Evolutionary conservation across 768 basidiomycete species (phyloP), one percentile per base, ranked within the genome.

Genomic region (Pulveroboletus sp.): DNA sequence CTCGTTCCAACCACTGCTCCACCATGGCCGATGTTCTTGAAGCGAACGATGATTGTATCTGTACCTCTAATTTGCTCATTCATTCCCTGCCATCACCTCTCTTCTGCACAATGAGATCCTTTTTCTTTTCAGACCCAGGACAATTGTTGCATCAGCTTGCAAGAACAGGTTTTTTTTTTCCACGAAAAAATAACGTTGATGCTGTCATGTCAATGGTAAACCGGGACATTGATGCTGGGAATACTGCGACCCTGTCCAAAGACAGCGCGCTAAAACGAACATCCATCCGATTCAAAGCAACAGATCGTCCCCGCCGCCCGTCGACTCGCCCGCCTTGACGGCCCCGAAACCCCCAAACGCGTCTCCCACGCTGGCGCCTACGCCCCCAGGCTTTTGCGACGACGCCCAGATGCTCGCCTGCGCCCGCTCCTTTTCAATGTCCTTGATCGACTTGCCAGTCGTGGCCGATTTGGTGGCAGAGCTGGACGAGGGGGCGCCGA

Each of bases 401-500:
- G 65, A 59, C 0, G 59, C 89, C 93, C 93, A 96, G 29, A 96
- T 78, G 10, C 80, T 81, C 19, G 85, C 82, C 63, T 78, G 79
- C 3, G 83, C 78, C 73, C 93, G 93, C 73, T 95, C 93, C 70
- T 81, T 84, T 71, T 91, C 88, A 55, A 96, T 64, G 61, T 92
- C 93, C 68, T 87, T 87, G 62, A 95, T 94, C 37, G 85, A 88
- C 75, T 93, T 92, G 32, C 74, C 74, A 34, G 63, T 58, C 2
- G 64, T 63, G 17, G 68, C 63, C 3, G 78, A 63, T 41, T 78
- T 76, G 8, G 31, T 40, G 5, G 51, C 14, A 32, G 74, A 53
- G 29, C 46, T 58, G 13, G 74, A 47, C 12, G 67, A 50, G 8
- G 66, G 51, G 8, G 71, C 57, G 24, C 85, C 86, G 31, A 94